Percentiles rank a stretch among this genome's conserved stretches.
Conservation (phyloP, 371 early-diverging fungal genomes). For the Dentiscutata heterogama region DNA sequence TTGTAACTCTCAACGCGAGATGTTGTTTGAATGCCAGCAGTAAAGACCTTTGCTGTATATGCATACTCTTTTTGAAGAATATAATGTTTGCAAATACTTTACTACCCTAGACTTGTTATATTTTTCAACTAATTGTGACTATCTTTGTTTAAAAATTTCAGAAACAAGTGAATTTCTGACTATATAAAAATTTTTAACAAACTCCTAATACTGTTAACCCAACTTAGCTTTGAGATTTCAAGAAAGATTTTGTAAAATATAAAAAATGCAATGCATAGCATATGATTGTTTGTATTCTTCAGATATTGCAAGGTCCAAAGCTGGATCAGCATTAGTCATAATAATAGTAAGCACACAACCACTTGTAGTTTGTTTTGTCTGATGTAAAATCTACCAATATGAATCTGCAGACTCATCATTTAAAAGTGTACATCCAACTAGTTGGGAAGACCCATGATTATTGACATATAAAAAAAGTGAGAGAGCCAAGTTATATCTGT, state of each 20-base stretch:
- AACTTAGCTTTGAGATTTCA: too few species aligned
- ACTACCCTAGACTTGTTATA: too few species aligned
- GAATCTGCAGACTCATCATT: background rate
- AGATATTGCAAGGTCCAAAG: background rate
- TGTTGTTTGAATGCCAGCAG: slow-evolving; percentile 22
- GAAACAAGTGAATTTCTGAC: too few species aligned
- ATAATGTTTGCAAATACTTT: background rate
- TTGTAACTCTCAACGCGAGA: slow-evolving; percentile 17
- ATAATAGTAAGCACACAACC: background rate
- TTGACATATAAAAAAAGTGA: background rate
- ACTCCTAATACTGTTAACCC: too few species aligned
- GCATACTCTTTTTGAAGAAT: background rate
- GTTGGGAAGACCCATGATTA: background rate
- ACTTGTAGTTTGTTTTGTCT: background rate
- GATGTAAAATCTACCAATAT: background rate
- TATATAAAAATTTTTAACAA: too few species aligned
- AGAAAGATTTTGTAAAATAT: slow-evolving; percentile 3
- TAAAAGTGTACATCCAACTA: background rate
- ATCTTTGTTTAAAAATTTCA: too few species aligned
- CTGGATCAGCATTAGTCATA: slow-evolving; percentile 5
- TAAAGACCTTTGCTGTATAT: slow-evolving; percentile 13
- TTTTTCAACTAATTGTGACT: too few species aligned
- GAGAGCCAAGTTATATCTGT: background rate
- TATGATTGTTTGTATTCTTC: background rate
- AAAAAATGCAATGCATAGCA: background rate